A percentile compares a stretch with the other conserved stretches of the same genome.
Evolutionary conservation across 1,284 basidiomycete genomes (phyloP).

Genomic region (Cryptococcus sp.): DNA sequence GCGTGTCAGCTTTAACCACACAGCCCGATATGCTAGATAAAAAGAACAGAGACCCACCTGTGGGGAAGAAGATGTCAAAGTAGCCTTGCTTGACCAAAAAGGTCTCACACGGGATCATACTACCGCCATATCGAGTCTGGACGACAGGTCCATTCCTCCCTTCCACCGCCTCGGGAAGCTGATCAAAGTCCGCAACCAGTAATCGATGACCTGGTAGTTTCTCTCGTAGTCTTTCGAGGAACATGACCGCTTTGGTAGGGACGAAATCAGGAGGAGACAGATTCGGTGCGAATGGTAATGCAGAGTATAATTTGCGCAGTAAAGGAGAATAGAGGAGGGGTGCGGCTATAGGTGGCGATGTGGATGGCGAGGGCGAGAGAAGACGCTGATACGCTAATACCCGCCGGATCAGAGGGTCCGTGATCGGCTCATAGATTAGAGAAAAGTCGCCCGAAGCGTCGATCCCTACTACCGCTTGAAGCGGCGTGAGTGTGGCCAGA

Average conservation of each 20-base stretch:
- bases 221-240: conserved; percentile 78
- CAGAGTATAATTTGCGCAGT: conserved; percentile 64
- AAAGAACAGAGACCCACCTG: conserved; percentile 51
- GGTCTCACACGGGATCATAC: conserved; percentile 85
- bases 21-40: not conserved
- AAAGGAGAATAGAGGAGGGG: conserved; percentile 51
- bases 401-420: conserved; percentile 75
- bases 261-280: conserved; percentile 86
- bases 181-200: conserved; percentile 88
- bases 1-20: not conserved
- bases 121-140: conserved; percentile 83
- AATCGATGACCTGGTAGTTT: conserved; percentile 90
- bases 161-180: conserved; percentile 79
- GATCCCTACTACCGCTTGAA: conserved; percentile 81
- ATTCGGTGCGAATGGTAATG: conserved; percentile 87
- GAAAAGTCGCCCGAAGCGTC: conserved; percentile 82
- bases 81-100: conserved; percentile 92
- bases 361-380: conserved; percentile 59
- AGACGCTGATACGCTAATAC: conserved; percentile 65
- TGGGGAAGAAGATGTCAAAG: conserved; percentile 99
- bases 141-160: conserved; percentile 92
- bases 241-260: conserved; percentile 85
- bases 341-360: conserved; percentile 37
- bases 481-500: conserved; percentile 70
- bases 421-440: conserved; percentile 79